Base-by-base conservation (phyloP, 768 basidiomycete species). In the Suillus weaverae region DNA sequence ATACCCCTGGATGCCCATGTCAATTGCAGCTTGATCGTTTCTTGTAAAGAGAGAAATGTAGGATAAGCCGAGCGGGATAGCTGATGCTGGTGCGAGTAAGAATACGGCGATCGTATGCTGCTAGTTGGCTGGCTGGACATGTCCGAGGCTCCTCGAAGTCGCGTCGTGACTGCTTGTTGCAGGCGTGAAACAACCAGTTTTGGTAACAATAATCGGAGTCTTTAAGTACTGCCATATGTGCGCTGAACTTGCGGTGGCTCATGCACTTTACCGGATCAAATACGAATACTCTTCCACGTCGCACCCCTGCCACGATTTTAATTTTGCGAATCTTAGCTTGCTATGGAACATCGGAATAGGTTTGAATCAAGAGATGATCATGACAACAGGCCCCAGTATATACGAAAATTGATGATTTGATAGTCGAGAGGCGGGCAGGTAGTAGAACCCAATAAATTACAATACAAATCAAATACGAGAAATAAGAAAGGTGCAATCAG, bases 1-100 rank as follows among this genome's bases (percentile, higher is more conserved):
- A 93, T 72, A 18, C 92, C 92, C 11, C 76, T 75, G 69, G 80
- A 80, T 16, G 84, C 81, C 78, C 87, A 93, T 60, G 74, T 80
- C 11, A 85, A 65, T 69, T 93, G 91, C 4, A 92, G 78, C 70
- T 78, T 72, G 20, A 85, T 71, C 0, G 91, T 87, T 32, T 90
- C 84, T 16, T 80, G 81, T 4, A 89, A 67, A 2, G 91, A 83
- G 8, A 93, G 81, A 74, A 93, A 94, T 14, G 80, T 73, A 1
- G 92, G 91, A 75, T 93, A 94, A 2, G 82, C 74, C 4, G 83
- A 73, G 43, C 89, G 80, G 22, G 89, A 78, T 4, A 82, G 77
- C 18, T 68, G 55, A 41, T 64, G 71, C 57, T 62, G 71, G 62
- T 65, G 67, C 61, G 56, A 11, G 55, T 60, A 60, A 51, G 73